A percentile compares a stretch with the other conserved stretches of the same genome.
Evolutionary conservation across 2,329 filamentous ascomycete genomes (phyloP).

Genomic region (Anisogramma anomala): DNA sequence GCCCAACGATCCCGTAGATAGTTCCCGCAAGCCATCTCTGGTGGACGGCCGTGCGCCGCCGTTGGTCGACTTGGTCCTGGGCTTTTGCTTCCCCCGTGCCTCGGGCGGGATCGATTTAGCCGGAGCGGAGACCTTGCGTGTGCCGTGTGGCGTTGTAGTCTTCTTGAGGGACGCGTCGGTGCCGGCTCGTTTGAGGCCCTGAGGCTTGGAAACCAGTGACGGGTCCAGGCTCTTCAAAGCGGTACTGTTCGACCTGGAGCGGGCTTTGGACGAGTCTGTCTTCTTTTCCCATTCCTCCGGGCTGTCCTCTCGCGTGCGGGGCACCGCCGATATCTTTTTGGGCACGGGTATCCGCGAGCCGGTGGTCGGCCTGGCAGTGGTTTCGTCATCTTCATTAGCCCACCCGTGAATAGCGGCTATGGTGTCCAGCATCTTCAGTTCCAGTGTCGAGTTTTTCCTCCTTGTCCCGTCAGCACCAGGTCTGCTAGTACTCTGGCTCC

Average conservation of each 20-base stretch:
- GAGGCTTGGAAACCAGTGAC: constrained; percentile 20
- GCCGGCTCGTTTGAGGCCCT: constrained; percentile 29
- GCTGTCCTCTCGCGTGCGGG: constrained; percentile 46
- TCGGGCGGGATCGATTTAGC: constrained; percentile 29
- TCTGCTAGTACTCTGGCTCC: constrained; percentile 26
- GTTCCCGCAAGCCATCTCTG: constrained; percentile 47
- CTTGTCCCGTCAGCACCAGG: constrained; percentile 23
- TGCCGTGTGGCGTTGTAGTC: constrained; percentile 19
- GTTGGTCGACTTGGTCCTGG: constrained; percentile 51
- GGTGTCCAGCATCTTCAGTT: constrained; percentile 27
- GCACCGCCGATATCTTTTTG: constrained; percentile 69
- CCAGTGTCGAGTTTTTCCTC: constrained; percentile 37
- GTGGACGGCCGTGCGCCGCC: constrained; percentile 49
- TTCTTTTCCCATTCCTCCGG: constrained; percentile 43
- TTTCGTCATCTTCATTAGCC: constrained; percentile 56
- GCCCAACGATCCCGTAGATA: constrained; percentile 25
- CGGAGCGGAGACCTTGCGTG: constrained; percentile 35
- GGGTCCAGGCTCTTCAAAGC: constrained; percentile 51
- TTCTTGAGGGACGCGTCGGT: constrained; percentile 48
- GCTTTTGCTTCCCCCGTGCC: constrained; percentile 52
- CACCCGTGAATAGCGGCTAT: constrained; percentile 38
- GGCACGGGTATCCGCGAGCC: constrained; percentile 80
- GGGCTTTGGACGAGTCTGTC: constrained; percentile 48
- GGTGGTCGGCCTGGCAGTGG: constrained; percentile 43
- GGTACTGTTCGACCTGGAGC: constrained; percentile 51